Evolutionary conservation across 257 asterid species (phyloP).

Genomic region (Verbascum thapsus): DNA sequence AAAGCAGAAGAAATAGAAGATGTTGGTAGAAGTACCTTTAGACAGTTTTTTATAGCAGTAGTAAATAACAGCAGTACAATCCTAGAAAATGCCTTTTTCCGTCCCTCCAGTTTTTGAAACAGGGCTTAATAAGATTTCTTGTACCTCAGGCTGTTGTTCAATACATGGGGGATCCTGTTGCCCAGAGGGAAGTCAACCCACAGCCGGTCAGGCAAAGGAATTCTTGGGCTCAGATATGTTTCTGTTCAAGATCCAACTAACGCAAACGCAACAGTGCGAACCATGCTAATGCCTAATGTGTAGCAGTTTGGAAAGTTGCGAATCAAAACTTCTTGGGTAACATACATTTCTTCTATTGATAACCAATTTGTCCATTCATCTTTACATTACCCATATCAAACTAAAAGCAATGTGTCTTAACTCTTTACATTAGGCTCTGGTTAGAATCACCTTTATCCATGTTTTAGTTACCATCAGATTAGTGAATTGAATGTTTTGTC

Average conservation of each 20-base stretch:
- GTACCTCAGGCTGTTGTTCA: slow-evolving; percentile 70
- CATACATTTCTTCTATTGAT: slow-evolving; percentile 26
- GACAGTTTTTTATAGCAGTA: no score
- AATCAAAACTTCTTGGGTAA: slow-evolving; percentile 36
- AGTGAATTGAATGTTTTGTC: slow-evolving; percentile 28
- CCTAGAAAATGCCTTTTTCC: no score
- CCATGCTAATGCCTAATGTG: slow-evolving; percentile 39
- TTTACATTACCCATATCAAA: neutral
- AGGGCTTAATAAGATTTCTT: slow-evolving; percentile 19
- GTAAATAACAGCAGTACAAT: no score
- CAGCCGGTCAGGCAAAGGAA: slow-evolving; percentile 69
- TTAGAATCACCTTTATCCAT: neutral
- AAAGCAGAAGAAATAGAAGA: no score
- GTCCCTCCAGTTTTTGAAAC: no score
- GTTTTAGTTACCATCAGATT: slow-evolving; percentile 3
- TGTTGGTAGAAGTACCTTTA: no score
- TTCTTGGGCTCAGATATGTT: slow-evolving; percentile 78
- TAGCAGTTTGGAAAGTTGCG: slow-evolving; percentile 11
- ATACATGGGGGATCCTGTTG: slow-evolving; percentile 69
- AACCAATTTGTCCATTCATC: slow-evolving; percentile 17
- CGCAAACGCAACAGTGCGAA: slow-evolving; percentile 66
- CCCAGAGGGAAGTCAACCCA: slow-evolving; percentile 62
- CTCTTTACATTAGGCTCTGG: slow-evolving; percentile 16
- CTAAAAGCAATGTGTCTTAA: neutral
- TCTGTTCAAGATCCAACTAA: slow-evolving; percentile 72